phyloP scores from a whole-genome alignment of 225 moss, liverwort and hornwort species.

The Pseudoscleropodium purum region DNA sequence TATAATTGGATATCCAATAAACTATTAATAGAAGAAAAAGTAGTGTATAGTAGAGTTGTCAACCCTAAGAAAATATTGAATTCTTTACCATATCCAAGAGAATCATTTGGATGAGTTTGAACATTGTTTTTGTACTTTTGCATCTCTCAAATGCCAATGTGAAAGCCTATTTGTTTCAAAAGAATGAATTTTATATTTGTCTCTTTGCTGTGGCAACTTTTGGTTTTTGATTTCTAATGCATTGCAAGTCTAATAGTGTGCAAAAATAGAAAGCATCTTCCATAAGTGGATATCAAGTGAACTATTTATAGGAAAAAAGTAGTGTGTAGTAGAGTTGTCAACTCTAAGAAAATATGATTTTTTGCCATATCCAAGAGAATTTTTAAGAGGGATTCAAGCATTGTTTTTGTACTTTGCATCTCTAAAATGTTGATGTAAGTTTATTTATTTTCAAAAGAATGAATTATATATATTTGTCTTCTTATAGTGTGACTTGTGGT shows the following conservation, averaged over 20 bases:
- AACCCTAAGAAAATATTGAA: neutral
- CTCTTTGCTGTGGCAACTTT: too few species aligned
- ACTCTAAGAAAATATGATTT: neutral
- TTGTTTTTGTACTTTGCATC: neutral
- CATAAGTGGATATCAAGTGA: neutral
- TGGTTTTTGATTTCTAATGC: neutral
- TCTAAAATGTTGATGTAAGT: accelerated
- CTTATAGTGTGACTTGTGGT: neutral
- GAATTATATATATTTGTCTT: neutral
- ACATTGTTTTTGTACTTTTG: too few species aligned
- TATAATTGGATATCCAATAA: neutral
- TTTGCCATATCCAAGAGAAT: neutral
- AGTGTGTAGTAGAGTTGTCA: neutral
- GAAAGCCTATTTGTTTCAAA: neutral
- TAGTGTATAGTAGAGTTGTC: neutral
- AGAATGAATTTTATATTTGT: neutral
- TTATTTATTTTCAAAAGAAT: neutral
- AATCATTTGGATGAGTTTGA: neutral
- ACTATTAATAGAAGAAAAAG: neutral
- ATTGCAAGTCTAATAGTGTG: neutral
- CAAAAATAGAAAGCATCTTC: neutral
- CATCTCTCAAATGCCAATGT: neutral
- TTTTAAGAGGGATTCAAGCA: accelerated
- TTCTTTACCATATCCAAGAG: neutral
- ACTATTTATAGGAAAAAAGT: neutral